These are phyloP conservation scores for Epichloe coenophiala DNA, from an alignment of 2,329 filamentous ascomycete genomes.

Conservation along the genomic window DNA sequence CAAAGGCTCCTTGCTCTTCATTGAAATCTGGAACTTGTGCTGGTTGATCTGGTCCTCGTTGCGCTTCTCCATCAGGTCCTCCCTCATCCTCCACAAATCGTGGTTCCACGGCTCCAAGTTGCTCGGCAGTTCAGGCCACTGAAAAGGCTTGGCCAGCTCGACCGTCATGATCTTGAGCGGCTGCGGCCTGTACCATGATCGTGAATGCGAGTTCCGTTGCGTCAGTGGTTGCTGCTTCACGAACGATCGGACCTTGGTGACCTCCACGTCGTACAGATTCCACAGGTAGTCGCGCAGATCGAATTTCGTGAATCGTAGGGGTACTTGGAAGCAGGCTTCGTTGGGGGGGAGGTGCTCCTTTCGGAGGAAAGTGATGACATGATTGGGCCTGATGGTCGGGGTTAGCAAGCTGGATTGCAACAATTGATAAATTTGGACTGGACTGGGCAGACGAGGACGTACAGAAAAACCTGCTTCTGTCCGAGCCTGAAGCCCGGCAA, in stretches of 20 bases:
- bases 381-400: slow-evolving; percentile 50
- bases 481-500: slow-evolving; percentile 34
- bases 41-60: slow-evolving; percentile 20
- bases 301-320: slow-evolving; percentile 87
- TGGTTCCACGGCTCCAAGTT: slow-evolving; percentile 53
- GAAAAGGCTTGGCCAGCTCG: slow-evolving; percentile 75
- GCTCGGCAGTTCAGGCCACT: slow-evolving; percentile 62
- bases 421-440: background rate
- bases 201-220: slow-evolving; percentile 33
- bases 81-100: slow-evolving; percentile 39
- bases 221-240: slow-evolving; percentile 52
- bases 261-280: slow-evolving; percentile 68
- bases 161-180: slow-evolving; percentile 88
- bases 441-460: slow-evolving; percentile 10
- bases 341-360: slow-evolving; percentile 62
- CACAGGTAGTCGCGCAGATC: slow-evolving; percentile 91
- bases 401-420: background rate
- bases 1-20: slow-evolving; percentile 28
- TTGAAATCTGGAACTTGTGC: slow-evolving; percentile 21
- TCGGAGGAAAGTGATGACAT: slow-evolving; percentile 65
- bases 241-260: slow-evolving; percentile 60
- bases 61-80: slow-evolving; percentile 31
- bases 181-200: slow-evolving; percentile 55
- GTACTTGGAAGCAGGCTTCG: slow-evolving; percentile 82
- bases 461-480: slow-evolving; percentile 43